These are phyloP conservation scores for Backusella circina DNA, from an alignment of 192 early-diverging fungal species.

Conservation along the genomic window DNA sequence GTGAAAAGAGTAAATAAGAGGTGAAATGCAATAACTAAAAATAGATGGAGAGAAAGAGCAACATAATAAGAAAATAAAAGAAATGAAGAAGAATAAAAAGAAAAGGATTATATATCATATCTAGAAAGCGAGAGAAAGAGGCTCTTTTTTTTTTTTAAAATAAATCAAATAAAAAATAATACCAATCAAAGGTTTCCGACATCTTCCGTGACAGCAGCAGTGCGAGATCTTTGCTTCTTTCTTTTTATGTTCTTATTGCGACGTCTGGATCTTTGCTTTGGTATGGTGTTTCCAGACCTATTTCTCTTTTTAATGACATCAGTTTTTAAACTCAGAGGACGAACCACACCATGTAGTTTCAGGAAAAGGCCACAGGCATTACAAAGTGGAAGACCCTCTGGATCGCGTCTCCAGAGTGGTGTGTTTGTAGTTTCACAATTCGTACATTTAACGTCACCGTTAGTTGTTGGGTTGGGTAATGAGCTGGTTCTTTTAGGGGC, in stretches of 20 bases:
- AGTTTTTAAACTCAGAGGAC: constrained; percentile 80
- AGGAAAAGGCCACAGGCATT: constrained; percentile 94
- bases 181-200: background rate
- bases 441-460: constrained; percentile 43
- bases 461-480: background rate
- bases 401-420: constrained; percentile 86
- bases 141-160: background rate
- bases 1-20: background rate
- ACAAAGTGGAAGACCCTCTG: constrained; percentile 80
- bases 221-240: constrained; percentile 1
- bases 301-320: constrained; percentile 86
- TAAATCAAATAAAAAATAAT: background rate
- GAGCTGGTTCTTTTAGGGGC: background rate
- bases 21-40: background rate
- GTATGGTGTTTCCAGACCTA: constrained; percentile 36
- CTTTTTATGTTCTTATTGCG: background rate
- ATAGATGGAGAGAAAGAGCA: background rate
- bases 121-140: background rate
- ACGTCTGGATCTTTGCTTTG: constrained; percentile 5
- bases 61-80: background rate
- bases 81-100: background rate
- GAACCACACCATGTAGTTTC: constrained; percentile 83
- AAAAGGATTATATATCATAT: background rate
- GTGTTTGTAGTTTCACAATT: constrained; percentile 87
- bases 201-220: constrained; percentile 2